A percentile compares a stretch with the other conserved stretches of the same genome.
These are phyloP conservation scores for Thyridium curvatum DNA, from an alignment of 2,329 filamentous ascomycete genomes.

Conservation along the genomic window DNA sequence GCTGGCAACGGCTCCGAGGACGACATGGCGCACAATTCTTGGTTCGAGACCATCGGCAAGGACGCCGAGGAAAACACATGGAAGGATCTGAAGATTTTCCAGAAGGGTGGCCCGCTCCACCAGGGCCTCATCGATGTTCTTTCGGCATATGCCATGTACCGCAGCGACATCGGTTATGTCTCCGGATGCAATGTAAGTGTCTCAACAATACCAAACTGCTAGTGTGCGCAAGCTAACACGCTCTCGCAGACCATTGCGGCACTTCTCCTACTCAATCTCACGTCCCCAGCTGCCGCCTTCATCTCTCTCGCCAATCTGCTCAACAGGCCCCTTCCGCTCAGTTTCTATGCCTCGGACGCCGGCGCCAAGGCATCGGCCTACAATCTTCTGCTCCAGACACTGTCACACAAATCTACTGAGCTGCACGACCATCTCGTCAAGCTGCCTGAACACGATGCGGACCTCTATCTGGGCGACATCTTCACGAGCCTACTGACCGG, in stretches of 20 bases:
- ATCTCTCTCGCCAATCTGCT: slow-evolving; percentile 69
- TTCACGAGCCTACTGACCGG: slow-evolving; percentile 61
- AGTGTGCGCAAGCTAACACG: slow-evolving; percentile 14
- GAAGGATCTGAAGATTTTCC: slow-evolving; percentile 68
- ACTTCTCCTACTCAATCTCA: slow-evolving; percentile 65
- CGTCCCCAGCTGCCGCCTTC: slow-evolving; percentile 58
- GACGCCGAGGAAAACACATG: slow-evolving; percentile 62
- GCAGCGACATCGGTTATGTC: slow-evolving; percentile 74
- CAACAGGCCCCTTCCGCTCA: slow-evolving; percentile 68
- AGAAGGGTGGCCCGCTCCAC: slow-evolving; percentile 59
- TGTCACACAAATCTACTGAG: slow-evolving; percentile 56
- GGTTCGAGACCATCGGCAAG: slow-evolving; percentile 57
- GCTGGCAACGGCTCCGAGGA: slow-evolving; percentile 44
- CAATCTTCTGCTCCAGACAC: slow-evolving; percentile 60
- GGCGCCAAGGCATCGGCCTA: slow-evolving; percentile 65
- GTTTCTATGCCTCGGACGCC: slow-evolving; percentile 66
- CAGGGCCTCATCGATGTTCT: slow-evolving; percentile 64
- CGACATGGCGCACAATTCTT: slow-evolving; percentile 48
- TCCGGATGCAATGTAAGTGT: slow-evolving; percentile 64
- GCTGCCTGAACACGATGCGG: slow-evolving; percentile 36
- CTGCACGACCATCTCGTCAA: slow-evolving; percentile 60
- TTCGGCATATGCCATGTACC: slow-evolving; percentile 75
- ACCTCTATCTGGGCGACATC: slow-evolving; percentile 51
- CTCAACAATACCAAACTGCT: slow-evolving; percentile 5
- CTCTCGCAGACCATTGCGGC: slow-evolving; percentile 59